Evolutionary conservation across 306 rosid genomes (phyloP).

Genomic region (Rosa rugosa): DNA sequence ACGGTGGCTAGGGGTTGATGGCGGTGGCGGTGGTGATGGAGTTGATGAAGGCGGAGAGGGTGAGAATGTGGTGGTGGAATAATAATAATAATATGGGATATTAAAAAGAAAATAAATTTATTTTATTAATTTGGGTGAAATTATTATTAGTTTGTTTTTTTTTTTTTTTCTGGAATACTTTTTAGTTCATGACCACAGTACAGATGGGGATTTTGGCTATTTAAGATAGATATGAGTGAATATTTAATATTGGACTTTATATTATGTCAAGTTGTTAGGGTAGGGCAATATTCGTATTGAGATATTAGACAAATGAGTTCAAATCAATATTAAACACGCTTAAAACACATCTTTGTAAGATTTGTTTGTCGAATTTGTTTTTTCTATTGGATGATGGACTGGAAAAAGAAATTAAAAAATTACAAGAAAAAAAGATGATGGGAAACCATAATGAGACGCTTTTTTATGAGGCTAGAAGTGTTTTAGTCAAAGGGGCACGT

Average conservation of each 20-base stretch:
- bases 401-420: no score
- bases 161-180: background rate
- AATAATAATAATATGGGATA: background rate
- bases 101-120: background rate
- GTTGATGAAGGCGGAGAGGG: slow-evolving; percentile 24
- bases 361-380: background rate
- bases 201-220: background rate
- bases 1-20: slow-evolving; percentile 32
- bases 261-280: background rate
- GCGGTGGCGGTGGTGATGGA: slow-evolving; percentile 19
- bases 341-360: background rate
- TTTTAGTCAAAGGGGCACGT: no score
- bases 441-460: no score
- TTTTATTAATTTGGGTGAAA: background rate
- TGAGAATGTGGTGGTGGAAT: slow-evolving; percentile 12
- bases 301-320: background rate
- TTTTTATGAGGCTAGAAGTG: no score
- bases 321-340: background rate
- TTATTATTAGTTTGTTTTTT: background rate
- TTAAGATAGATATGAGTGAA: background rate
- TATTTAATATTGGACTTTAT: no score
- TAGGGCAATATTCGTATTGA: background rate
- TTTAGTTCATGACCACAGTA: background rate
- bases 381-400: no score
- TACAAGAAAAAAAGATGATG: no score